Evolutionary conservation across 345 rosid species (phyloP).

Genomic region (Eucalyptus dawsonii): DNA sequence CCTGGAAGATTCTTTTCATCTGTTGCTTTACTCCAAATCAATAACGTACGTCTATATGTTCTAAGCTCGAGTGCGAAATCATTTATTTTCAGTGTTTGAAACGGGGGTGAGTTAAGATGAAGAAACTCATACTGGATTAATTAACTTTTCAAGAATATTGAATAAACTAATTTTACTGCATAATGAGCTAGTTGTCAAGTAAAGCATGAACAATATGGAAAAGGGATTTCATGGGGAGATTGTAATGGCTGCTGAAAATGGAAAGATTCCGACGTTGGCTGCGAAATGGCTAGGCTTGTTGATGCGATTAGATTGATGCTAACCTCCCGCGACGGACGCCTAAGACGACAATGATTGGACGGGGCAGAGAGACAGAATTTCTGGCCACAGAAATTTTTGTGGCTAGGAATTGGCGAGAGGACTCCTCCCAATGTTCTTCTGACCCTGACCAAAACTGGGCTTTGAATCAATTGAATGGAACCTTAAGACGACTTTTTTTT

Average conservation of each 20-base stretch:
- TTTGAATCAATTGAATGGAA: not conserved
- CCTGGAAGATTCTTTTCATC: not conserved
- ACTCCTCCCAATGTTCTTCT: not conserved
- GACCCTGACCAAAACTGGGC: not conserved
- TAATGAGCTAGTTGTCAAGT: not conserved
- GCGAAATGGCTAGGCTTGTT: not conserved
- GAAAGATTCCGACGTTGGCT: not conserved
- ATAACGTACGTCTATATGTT: not conserved
- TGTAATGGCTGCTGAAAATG: not conserved
- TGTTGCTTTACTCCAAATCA: not conserved
- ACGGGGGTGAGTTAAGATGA: not conserved
- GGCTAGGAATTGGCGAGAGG: not conserved
- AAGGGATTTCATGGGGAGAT: not conserved
- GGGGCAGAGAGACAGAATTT: not conserved
- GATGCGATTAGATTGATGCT: not conserved
- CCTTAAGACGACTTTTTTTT: not conserved
- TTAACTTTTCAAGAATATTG: not conserved
- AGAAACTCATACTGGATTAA: not conserved
- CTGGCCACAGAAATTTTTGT: not conserved
- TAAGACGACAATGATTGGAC: not conserved
- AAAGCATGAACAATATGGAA: not conserved
- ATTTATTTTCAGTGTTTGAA: not conserved
- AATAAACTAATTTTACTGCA: not conserved
- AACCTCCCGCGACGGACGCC: not conserved
- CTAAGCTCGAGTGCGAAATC: not conserved